Evolutionary conservation across 768 basidiomycete species (phyloP), one percentile per base, ranked within the genome.

Genomic region (Gyrodon lividus): DNA sequence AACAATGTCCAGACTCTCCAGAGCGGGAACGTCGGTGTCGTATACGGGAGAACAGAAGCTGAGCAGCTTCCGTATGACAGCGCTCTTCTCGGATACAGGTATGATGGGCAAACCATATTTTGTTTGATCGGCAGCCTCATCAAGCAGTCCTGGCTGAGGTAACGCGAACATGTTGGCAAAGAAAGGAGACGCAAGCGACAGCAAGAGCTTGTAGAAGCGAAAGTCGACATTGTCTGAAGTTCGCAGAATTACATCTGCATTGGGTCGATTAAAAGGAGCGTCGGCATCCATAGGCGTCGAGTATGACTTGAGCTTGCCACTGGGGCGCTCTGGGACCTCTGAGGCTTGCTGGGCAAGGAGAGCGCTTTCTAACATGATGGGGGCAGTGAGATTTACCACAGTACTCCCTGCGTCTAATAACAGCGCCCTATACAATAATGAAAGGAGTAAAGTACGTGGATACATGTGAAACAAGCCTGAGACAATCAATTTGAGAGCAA

Each of bases 121-220:
- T 37, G 49, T 71, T 35, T 60, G 58, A 53, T 71, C 63, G 12
- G 61, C 65, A 16, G 59, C 46, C 13, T 55, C 57, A 40, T 70
- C 69, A 8, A 62, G 54, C 9, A 64, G 48, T 19, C 46, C 41
- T 1, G 81, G 74, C 35, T 72, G 70, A 22, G 82, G 82, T 23
- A 84, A 63, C 7, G 74, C 71, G 56, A 85, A 78, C 70, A 82
- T 78, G 55, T 74, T 72, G 43, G 71, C 70, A 56, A 86, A 85
- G 62, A 86, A 77, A 5, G 78, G 72, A 9, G 85, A 86, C 1
- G 81, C 77, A 14, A 82, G 59, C 16, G 78, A 73, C 10, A 86
- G 70, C 48, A 85, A 68, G 35, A 76, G 56, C 56, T 79, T 80
- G 72, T 79, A 79, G 48, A 80, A 75, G 52, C 73, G 73, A 65